Evolutionary conservation across 768 basidiomycete genomes (phyloP).

Genomic region (Mycena latifolia): DNA sequence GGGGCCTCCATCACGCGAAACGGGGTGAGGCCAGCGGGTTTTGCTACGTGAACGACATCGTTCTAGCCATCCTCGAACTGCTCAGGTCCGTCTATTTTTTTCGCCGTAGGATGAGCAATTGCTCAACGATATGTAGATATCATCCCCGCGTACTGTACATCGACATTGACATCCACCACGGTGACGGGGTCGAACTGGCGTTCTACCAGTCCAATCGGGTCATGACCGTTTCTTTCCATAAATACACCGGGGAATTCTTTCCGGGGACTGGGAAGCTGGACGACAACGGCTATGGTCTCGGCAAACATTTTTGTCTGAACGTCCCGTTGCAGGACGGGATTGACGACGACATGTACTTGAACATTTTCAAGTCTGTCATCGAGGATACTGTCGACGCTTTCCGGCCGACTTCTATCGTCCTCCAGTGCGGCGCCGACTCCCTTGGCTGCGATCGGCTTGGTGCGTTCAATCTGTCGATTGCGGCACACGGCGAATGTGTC

Average conservation of each 20-base stretch:
- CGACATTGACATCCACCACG: slow-evolving; percentile 99
- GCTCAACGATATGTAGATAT: slow-evolving; percentile 63
- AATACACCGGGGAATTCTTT: slow-evolving; percentile 99
- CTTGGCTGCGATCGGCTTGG: slow-evolving; percentile 95
- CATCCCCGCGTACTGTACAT: slow-evolving; percentile 97
- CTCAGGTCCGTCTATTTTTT: slow-evolving; percentile 66
- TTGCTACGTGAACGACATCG: slow-evolving; percentile 98
- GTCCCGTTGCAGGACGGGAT: slow-evolving; percentile 96
- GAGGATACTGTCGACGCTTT: slow-evolving; percentile 94
- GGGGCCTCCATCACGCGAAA: slow-evolving; percentile 98
- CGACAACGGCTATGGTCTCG: slow-evolving; percentile 88
- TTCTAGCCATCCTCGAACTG: slow-evolving; percentile 93
- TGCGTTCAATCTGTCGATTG: slow-evolving; percentile 97
- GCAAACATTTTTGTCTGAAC: slow-evolving; percentile 96
- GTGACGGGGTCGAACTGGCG: slow-evolving; percentile 97
- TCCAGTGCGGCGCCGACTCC: slow-evolving; percentile 98
- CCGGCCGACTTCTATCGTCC: slow-evolving; percentile 89
- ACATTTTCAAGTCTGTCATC: slow-evolving; percentile 95
- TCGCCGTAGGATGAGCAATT: background rate
- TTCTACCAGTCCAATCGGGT: slow-evolving; percentile 99
- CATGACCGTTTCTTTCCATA: slow-evolving; percentile 99
- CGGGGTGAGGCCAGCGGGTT: slow-evolving; percentile 98
- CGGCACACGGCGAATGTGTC: slow-evolving; percentile 98
- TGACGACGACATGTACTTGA: slow-evolving; percentile 97
- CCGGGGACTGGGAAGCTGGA: slow-evolving; percentile 97